Evolutionary conservation across 108 stramenopile species (phyloP), one percentile per base, ranked within the genome.

Genomic region (Nitzschia sp.): DNA sequence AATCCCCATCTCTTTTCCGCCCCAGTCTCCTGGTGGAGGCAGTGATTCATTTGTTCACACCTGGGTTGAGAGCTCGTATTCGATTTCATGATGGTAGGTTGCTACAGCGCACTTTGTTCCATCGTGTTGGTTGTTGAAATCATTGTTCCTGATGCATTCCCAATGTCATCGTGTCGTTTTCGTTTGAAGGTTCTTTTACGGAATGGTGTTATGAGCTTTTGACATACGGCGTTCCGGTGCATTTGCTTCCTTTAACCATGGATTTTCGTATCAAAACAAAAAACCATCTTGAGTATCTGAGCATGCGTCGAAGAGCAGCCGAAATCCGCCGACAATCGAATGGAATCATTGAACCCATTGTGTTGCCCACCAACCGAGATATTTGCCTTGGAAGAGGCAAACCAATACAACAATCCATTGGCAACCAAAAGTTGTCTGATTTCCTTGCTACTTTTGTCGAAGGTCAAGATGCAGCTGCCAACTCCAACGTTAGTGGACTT

Each of bases 371-470:
- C 44, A 44, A 44, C 61, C 51, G 26, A n/a, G 72, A 73, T 51
- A 48, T 73, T 26, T 51, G 65, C 22, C 57, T 73, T 24, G 72
- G 72, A 17, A 50, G 56, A 24, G 72, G 72, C 46, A 58, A 42
- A 41, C 72, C 65, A 1, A 60, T 73, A 9, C 55, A 64, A 39
- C 48, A 65, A 46, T 61, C 55, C 60, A 22, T 22, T 9, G 72
- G 72, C 20, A 73, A 73, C 51, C 52, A 41, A 1, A 20, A 29
- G 5, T 42, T 72, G 29, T 34, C 59, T 21, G 21, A 19, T 6
- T 17, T 72, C 34, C 51, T 72, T 48, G 52, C 56, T 9, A 53
- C 43, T 42, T 44, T 53, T 2, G 55, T 34, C n/a, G 55, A 57
- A 41, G 38, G 48, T 24, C 34, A 41, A 6, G 40, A 44, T 51